A percentile compares a stretch with the other conserved stretches of the same genome.
These are phyloP conservation scores for Piedraia hortae DNA, from an alignment of 2,329 filamentous ascomycete genomes.

Conservation along the genomic window DNA sequence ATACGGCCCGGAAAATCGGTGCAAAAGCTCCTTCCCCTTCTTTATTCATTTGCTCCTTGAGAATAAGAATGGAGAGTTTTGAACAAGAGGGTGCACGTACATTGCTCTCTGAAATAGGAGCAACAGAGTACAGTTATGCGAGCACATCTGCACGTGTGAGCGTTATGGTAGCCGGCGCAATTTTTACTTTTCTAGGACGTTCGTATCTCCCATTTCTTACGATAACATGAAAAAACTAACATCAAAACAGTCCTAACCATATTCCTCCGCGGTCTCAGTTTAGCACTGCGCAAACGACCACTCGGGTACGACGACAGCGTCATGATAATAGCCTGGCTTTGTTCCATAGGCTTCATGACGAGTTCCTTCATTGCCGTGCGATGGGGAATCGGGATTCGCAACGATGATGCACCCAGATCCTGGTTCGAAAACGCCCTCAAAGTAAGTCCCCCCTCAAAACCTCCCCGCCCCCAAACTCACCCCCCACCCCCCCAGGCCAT, in stretches of 20 bases:
- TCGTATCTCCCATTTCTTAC: not conserved
- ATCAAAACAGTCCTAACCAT: slow-evolving; percentile 1
- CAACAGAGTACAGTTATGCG: not conserved
- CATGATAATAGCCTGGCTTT: slow-evolving; percentile 5
- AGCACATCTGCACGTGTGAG: slow-evolving; percentile 1
- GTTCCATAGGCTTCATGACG: slow-evolving; percentile 4
- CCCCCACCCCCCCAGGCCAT: slow-evolving; percentile 6
- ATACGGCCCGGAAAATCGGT: too few species aligned
- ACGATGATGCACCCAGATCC: slow-evolving; percentile 3
- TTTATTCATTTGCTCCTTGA: too few species aligned
- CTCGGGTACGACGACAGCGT: slow-evolving; percentile 5
- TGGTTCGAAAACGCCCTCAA: slow-evolving; percentile 5
- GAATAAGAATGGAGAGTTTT: too few species aligned
- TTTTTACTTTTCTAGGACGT: slow-evolving; percentile 2
- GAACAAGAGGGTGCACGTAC: too few species aligned
- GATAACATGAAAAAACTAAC: not conserved
- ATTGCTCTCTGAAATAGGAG: not conserved
- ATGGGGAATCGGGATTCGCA: slow-evolving; percentile 6
- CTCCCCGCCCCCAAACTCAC: not conserved
- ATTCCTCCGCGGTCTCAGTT: slow-evolving; percentile 4
- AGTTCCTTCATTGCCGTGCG: slow-evolving; percentile 4
- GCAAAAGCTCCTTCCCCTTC: too few species aligned
- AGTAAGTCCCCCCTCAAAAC: slow-evolving; percentile 1
- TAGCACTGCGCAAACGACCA: slow-evolving; percentile 4
- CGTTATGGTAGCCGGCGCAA: slow-evolving; percentile 1